Evolutionary conservation across 768 basidiomycete species (phyloP).

Genomic region (Exsudoporus frostii): DNA sequence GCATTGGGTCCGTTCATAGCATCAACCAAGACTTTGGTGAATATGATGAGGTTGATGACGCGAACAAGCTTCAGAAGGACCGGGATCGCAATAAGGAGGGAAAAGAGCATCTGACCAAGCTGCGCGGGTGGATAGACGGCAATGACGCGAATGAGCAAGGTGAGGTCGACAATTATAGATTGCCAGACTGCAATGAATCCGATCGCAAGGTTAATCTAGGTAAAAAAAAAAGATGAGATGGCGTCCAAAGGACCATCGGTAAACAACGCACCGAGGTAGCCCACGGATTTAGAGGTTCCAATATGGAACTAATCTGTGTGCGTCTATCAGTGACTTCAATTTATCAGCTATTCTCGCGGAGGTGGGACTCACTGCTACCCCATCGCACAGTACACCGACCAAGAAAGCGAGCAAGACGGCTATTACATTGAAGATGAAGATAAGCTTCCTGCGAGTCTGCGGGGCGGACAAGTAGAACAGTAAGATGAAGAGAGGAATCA

Average conservation of each 20-base stretch:
- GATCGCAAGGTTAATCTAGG: slow-evolving; percentile 26
- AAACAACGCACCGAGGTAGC: slow-evolving; percentile 1
- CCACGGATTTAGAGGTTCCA: slow-evolving; percentile 18
- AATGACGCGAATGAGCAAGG: slow-evolving; percentile 27
- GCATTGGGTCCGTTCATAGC: too few species aligned
- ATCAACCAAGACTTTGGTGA: slow-evolving; percentile 22
- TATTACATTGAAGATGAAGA: slow-evolving; percentile 19
- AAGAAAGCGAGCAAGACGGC: slow-evolving; percentile 12
- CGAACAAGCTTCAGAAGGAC: slow-evolving; percentile 30
- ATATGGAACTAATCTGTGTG: slow-evolving; percentile 19
- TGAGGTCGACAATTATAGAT: slow-evolving; percentile 29
- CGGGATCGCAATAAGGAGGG: too few species aligned
- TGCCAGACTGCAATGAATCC: slow-evolving; percentile 30
- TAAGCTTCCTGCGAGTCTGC: slow-evolving; percentile 9
- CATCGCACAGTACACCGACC: slow-evolving; percentile 10
- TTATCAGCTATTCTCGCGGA: background rate
- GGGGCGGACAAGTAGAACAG: slow-evolving; percentile 19
- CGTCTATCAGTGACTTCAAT: background rate
- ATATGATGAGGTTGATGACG: slow-evolving; percentile 26
- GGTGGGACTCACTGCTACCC: slow-evolving; percentile 2
- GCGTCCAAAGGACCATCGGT: too few species aligned
- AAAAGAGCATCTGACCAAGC: too few species aligned
- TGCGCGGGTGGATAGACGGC: slow-evolving; percentile 30
- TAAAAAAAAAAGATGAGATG: background rate
- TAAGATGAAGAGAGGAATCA: slow-evolving; percentile 18